These are phyloP conservation scores for Zarea fungicola DNA, from an alignment of 2,329 filamentous ascomycete species.

Conservation along the genomic window DNA sequence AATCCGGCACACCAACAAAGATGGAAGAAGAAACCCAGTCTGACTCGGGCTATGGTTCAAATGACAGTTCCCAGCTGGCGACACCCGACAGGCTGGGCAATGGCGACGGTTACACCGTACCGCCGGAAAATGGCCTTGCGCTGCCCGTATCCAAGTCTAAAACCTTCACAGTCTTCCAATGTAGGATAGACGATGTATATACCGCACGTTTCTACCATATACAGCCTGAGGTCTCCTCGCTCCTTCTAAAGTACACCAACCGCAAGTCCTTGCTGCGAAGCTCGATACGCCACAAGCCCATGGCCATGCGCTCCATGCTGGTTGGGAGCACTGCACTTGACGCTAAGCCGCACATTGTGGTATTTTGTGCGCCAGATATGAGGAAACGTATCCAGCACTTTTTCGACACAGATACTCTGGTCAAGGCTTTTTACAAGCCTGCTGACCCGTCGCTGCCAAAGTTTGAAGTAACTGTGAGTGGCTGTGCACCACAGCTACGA, in stretches of 20 bases:
- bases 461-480: conserved; percentile 1
- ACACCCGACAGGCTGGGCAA: too few relatives aligned
- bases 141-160: not conserved
- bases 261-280: not conserved
- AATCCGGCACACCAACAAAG: not conserved
- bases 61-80: not conserved
- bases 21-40: not conserved
- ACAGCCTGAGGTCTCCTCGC: not conserved
- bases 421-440: not conserved
- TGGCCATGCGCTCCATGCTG: conserved; percentile 3
- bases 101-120: too few relatives aligned
- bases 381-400: not conserved
- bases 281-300: not conserved
- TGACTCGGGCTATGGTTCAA: not conserved
- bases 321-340: not conserved
- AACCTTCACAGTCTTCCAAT: not conserved
- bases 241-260: not conserved
- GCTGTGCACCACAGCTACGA: not conserved
- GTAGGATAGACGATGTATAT: not conserved
- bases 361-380: conserved; percentile 10
- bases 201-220: not conserved
- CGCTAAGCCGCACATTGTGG: conserved; percentile 5
- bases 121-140: not conserved
- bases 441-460: not conserved
- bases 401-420: not conserved